Evolutionary conservation across 345 rosid genomes (phyloP).

Genomic region (Salix brachista): DNA sequence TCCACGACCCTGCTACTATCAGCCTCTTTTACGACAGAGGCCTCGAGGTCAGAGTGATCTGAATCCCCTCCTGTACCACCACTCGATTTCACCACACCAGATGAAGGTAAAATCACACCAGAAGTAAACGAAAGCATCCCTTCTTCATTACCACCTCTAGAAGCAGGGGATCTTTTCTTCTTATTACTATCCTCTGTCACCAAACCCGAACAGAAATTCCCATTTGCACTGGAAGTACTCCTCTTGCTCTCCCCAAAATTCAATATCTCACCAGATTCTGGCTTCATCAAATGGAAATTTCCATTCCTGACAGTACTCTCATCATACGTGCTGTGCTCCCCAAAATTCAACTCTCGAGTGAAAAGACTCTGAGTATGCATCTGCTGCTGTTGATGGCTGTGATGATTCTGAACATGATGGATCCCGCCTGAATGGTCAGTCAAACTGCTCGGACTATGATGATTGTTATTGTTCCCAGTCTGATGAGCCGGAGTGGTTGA

Average conservation of each 20-base stretch:
- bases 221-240: slow-evolving; percentile 38
- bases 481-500: background rate
- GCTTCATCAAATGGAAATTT: slow-evolving; percentile 50
- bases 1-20: slow-evolving; percentile 60
- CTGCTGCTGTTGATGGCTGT: slow-evolving; percentile 29
- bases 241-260: slow-evolving; percentile 75
- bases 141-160: slow-evolving; percentile 68
- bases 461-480: slow-evolving; percentile 17
- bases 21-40: slow-evolving; percentile 69
- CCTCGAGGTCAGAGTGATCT: slow-evolving; percentile 91
- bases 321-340: slow-evolving; percentile 43
- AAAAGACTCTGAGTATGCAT: slow-evolving; percentile 39
- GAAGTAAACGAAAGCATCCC: slow-evolving; percentile 82
- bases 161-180: slow-evolving; percentile 59
- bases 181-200: slow-evolving; percentile 54
- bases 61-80: slow-evolving; percentile 65
- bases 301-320: slow-evolving; percentile 41
- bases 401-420: slow-evolving; percentile 30
- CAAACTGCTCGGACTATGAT: slow-evolving; percentile 43
- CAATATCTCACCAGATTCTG: slow-evolving; percentile 72
- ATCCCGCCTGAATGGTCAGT: slow-evolving; percentile 35
- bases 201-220: slow-evolving; percentile 43
- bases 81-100: slow-evolving; percentile 48
- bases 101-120: slow-evolving; percentile 55
- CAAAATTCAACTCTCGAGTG: slow-evolving; percentile 65